Percentiles rank a stretch among this genome's conserved stretches.
These are phyloP conservation scores for Torulaspora gathmanii DNA, from an alignment of 805 yeast genomes.

Conservation along the genomic window DNA sequence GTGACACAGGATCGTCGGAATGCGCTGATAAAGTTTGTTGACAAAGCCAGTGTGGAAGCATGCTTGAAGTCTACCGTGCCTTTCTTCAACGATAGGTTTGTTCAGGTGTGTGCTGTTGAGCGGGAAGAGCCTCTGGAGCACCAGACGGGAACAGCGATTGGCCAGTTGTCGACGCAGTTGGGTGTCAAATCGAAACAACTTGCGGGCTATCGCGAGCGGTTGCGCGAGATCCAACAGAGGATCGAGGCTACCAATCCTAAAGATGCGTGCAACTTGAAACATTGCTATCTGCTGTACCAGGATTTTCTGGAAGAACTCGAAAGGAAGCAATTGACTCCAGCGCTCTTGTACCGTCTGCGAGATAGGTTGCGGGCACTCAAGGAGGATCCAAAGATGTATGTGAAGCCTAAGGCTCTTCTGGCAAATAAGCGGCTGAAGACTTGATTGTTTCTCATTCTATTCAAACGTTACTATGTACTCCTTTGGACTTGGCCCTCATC, in stretches of 20 bases:
- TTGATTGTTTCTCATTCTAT: not conserved
- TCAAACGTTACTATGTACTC: conserved; percentile 10
- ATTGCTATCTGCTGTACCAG: not conserved
- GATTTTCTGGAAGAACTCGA: conserved; percentile 5
- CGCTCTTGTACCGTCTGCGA: conserved; percentile 2
- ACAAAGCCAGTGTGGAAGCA: conserved; percentile 8
- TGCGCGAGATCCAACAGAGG: conserved; percentile 2
- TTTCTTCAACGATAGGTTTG: conserved; percentile 16
- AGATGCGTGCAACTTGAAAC: conserved; percentile 1
- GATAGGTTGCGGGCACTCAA: not conserved
- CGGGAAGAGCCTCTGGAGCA: conserved; percentile 1
- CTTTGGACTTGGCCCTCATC: conserved; percentile 64
- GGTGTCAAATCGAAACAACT: conserved; percentile 2
- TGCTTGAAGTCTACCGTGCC: conserved; percentile 11
- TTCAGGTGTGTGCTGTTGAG: conserved; percentile 6
- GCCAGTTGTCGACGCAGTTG: conserved; percentile 4
- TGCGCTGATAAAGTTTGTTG: conserved; percentile 8
- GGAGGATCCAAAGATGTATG: conserved; percentile 4
- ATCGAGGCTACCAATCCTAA: conserved; percentile 2
- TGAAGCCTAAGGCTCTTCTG: not conserved
- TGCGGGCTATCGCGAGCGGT: not conserved
- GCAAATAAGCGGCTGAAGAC: not conserved
- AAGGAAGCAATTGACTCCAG: conserved; percentile 5
- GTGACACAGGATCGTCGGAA: conserved; percentile 2
- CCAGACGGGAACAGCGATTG: not conserved